phyloP scores from a whole-genome alignment of 2,329 filamentous ascomycete species.

The Diplodia corticola region DNA sequence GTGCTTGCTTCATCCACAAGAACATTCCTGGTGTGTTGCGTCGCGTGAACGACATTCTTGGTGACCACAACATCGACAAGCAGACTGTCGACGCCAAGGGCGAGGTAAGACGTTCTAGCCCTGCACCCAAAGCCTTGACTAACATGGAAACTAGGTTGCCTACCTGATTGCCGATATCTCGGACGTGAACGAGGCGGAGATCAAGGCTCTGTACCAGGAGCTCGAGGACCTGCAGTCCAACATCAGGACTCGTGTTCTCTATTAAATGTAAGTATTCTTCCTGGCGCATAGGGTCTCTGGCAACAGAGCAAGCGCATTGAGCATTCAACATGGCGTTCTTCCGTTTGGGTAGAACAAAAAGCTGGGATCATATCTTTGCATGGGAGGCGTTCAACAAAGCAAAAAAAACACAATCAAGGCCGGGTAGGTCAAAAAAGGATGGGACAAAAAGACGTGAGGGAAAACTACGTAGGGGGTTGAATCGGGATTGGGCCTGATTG shows the following conservation, averaged over 20 bases:
- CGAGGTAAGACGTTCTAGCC: constrained; percentile 57
- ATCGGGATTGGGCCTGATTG: not conserved
- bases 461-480: not conserved
- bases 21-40: constrained; percentile 95
- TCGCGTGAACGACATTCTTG: constrained; percentile 92
- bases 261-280: constrained; percentile 33
- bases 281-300: not conserved
- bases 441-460: not conserved
- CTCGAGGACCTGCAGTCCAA: constrained; percentile 79
- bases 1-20: constrained; percentile 94
- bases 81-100: constrained; percentile 96
- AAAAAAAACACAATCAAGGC: not conserved
- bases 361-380: constrained; percentile 4
- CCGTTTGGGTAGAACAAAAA: constrained; percentile 20
- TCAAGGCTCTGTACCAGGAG: constrained; percentile 81
- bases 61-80: constrained; percentile 97
- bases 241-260: constrained; percentile 52
- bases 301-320: constrained; percentile 20
- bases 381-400: constrained; percentile 20
- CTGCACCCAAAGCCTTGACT: not conserved
- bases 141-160: constrained; percentile 59
- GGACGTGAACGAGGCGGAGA: constrained; percentile 74
- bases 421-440: not conserved
- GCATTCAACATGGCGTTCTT: constrained; percentile 43
- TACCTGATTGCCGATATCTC: constrained; percentile 99